Evolutionary conservation across 2,329 filamentous ascomycete genomes (phyloP).

Genomic region (Pyrenochaeta sp.): DNA sequence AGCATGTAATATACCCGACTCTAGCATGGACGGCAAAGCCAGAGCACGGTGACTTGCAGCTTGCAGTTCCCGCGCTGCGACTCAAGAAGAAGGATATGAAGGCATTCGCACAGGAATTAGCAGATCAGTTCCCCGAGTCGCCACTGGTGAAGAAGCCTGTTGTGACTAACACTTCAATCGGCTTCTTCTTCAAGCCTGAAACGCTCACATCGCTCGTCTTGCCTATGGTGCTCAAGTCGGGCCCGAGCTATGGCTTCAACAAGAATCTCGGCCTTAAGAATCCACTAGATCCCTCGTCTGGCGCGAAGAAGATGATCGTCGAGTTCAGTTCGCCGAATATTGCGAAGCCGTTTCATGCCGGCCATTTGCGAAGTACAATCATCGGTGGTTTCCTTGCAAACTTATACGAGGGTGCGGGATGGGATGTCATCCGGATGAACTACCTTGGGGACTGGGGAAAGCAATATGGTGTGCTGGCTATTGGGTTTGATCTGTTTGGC

Average conservation of each 20-base stretch:
- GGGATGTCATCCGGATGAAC: conserved; percentile 76
- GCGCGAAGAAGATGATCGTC: conserved; percentile 73
- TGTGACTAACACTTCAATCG: conserved; percentile 73
- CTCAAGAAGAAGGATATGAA: conserved; percentile 71
- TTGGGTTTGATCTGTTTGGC: conserved; percentile 79
- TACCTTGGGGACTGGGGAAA: conserved; percentile 84
- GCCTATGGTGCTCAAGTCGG: conserved; percentile 72
- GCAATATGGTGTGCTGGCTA: conserved; percentile 74
- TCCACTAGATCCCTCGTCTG: conserved; percentile 66
- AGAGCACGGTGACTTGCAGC: conserved; percentile 82
- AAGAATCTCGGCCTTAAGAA: conserved; percentile 67
- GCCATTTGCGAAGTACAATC: conserved; percentile 78
- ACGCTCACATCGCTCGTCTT: conserved; percentile 72
- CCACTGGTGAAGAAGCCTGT: conserved; percentile 76
- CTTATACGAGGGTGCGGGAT: conserved; percentile 72
- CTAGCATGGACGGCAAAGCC: conserved; percentile 81
- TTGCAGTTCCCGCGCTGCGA: conserved; percentile 81
- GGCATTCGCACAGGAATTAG: conserved; percentile 64
- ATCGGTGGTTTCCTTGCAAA: conserved; percentile 78
- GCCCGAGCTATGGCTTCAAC: conserved; percentile 70
- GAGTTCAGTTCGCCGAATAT: conserved; percentile 90
- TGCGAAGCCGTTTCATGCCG: conserved; percentile 81
- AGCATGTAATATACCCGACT: conserved; percentile 74
- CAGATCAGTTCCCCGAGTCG: conserved; percentile 73
- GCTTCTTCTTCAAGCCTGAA: conserved; percentile 80